Conservation (phyloP, 2,329 filamentous ascomycete species). For the Aspergillus fructus region DNA sequence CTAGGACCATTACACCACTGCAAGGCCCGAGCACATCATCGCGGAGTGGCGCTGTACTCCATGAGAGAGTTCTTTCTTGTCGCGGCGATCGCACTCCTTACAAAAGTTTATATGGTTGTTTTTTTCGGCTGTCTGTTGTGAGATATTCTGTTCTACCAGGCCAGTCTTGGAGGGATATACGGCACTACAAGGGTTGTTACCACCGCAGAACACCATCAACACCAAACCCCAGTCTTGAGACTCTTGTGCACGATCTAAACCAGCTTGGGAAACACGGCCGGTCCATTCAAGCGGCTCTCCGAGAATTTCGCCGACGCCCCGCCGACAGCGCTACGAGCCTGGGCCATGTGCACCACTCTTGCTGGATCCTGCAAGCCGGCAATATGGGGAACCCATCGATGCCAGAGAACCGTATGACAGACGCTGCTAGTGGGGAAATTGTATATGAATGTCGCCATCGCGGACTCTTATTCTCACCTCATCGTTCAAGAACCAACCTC, state of each 20-base stretch:
- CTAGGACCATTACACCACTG: conserved; percentile 21
- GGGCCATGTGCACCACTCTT: conserved; percentile 2
- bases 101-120: not conserved
- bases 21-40: conserved; percentile 26
- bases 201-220: too few relatives aligned
- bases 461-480: not conserved
- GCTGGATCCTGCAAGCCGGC: not conserved
- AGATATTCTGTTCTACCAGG: not conserved
- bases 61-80: too few relatives aligned
- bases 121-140: not conserved
- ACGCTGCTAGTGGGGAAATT: not conserved
- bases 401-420: not conserved
- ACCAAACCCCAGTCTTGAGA: too few relatives aligned
- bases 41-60: not conserved
- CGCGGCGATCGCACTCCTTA: too few relatives aligned
- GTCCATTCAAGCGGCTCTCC: conserved; percentile 10
- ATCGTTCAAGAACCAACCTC: not conserved
- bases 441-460: conserved; percentile 9
- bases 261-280: conserved; percentile 2
- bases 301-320: conserved; percentile 29
- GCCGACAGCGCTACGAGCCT: conserved; percentile 13
- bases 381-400: too few relatives aligned
- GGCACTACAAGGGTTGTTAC: too few relatives aligned
- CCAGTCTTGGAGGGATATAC: too few relatives aligned
- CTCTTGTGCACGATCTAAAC: not conserved